Base-by-base conservation (phyloP, 2,329 filamentous ascomycete species). In the Pseudogymnoascus sp. region DNA sequence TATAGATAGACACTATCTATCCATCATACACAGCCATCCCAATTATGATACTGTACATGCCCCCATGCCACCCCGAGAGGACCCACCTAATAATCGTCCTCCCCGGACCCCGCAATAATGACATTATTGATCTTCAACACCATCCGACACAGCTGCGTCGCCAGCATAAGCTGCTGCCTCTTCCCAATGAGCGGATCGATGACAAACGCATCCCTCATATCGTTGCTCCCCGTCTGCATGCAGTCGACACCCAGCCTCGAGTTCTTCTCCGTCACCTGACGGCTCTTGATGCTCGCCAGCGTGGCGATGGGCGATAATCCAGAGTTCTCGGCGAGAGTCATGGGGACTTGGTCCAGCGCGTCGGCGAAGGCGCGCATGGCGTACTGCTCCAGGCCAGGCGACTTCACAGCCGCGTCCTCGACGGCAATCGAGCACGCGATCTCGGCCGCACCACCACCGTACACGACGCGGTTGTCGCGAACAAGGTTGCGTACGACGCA, bases 101-200 rank as follows among this genome's bases (percentile, higher is more conserved):
- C 90, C 69, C 93, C 93, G 68, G 85, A 86, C 63, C 93, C 93
- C 64, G 91, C 86, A 71, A 97, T 88, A 76, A 97, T 96, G 68
- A 97, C 93, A 76, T 96, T 96, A 82, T 97, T 96, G 75, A 93
- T 87, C 86, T 96, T 97, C 70, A 97, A 83, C 69, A 97, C 93
- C 93, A 99, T 97, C 69, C 95, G 88, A 82, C 95, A 97, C 69
- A 99, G 82, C 80, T 99, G 95, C 61, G 96, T 99, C 33, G 95
- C 95, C 68, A 99, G 84, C 79, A 97, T 86, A 65, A 99, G 84
- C 79, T 99, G 95, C 80, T 97, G 93, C 78, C 91, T 90, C 85
- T 99, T 99, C 71, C 95, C 95, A 75, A 99, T 99, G 73, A 99
- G 81, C 62, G 95, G 96, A 75, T 99, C 95, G 74, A 99, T 97